These are phyloP conservation scores for Suillus alpinus DNA, from an alignment of 768 basidiomycete species.

Conservation along the genomic window DNA sequence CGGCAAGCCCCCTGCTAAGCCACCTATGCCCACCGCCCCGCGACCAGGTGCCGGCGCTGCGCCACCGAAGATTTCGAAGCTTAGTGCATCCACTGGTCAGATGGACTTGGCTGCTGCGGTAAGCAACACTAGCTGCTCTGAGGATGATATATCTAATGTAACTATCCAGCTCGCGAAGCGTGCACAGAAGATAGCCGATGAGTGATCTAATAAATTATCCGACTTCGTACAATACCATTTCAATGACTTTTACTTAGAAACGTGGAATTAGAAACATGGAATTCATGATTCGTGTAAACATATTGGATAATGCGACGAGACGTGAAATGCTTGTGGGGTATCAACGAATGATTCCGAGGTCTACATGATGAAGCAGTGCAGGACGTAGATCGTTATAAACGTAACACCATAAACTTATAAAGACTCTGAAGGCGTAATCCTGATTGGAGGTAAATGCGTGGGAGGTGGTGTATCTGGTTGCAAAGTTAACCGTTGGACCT, in stretches of 20 bases:
- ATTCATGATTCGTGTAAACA: constrained; percentile 8
- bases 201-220: constrained; percentile 26
- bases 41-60: constrained; percentile 44
- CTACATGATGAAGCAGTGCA: constrained; percentile 19
- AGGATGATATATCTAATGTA: neutral
- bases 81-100: constrained; percentile 53
- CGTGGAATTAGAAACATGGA: neutral
- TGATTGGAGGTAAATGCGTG: constrained; percentile 38
- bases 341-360: constrained; percentile 21
- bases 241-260: constrained; percentile 1
- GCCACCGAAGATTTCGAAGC: constrained; percentile 39
- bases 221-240: neutral
- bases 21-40: constrained; percentile 58
- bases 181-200: constrained; percentile 61
- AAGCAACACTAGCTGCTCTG: constrained; percentile 25
- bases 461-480: constrained; percentile 15
- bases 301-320: constrained; percentile 13
- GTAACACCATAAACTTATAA: constrained; percentile 5
- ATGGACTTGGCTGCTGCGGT: constrained; percentile 84
- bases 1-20: constrained; percentile 53
- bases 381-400: constrained; percentile 6
- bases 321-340: constrained; percentile 22
- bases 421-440: constrained; percentile 32
- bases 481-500: constrained; percentile 25
- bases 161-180: constrained; percentile 67